A percentile compares a stretch with the other conserved stretches of the same genome.
Evolutionary conservation across 1,284 basidiomycete species (phyloP).

Genomic region (Leccinum pachyderme): DNA sequence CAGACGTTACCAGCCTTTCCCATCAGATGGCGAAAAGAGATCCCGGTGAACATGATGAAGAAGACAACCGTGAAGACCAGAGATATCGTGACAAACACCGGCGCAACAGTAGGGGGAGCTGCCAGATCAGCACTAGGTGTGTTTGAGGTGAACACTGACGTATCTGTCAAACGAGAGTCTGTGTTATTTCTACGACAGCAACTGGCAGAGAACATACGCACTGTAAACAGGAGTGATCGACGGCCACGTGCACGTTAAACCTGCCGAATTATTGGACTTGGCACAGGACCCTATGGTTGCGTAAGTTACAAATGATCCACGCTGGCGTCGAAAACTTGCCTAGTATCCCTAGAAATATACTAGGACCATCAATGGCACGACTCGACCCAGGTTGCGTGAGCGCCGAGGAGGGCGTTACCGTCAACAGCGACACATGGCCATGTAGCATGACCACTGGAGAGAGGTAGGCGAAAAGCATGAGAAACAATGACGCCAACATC

Average conservation of each 20-base stretch:
- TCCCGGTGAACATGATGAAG: conserved; percentile 63
- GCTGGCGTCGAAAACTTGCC: conserved; percentile 40
- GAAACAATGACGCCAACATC: conserved; percentile 60
- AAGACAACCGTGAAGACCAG: conserved; percentile 62
- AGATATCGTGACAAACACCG: conserved; percentile 63
- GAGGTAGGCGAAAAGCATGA: conserved; percentile 63
- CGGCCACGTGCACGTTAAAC: conserved; percentile 54
- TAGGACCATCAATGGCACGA: conserved; percentile 63
- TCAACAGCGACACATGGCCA: conserved; percentile 60
- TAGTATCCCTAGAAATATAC: conserved; percentile 61
- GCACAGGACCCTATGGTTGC: conserved; percentile 61
- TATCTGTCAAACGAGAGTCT: conserved; percentile 43
- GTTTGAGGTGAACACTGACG: conserved; percentile 56
- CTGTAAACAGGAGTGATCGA: conserved; percentile 64
- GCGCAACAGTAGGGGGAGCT: conserved; percentile 60
- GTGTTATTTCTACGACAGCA: not conserved
- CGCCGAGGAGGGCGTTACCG: conserved; percentile 56
- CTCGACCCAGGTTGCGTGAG: conserved; percentile 44
- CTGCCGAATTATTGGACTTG: conserved; percentile 47
- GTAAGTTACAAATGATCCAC: conserved; percentile 3
- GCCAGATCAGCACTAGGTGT: conserved; percentile 56
- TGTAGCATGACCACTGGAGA: conserved; percentile 61
- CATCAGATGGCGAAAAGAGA: conserved; percentile 66
- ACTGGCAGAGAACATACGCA: conserved; percentile 29
- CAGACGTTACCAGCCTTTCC: conserved; percentile 49